These are phyloP conservation scores for Malassezia nana DNA, from an alignment of 1,284 basidiomycete species.

Conservation along the genomic window DNA sequence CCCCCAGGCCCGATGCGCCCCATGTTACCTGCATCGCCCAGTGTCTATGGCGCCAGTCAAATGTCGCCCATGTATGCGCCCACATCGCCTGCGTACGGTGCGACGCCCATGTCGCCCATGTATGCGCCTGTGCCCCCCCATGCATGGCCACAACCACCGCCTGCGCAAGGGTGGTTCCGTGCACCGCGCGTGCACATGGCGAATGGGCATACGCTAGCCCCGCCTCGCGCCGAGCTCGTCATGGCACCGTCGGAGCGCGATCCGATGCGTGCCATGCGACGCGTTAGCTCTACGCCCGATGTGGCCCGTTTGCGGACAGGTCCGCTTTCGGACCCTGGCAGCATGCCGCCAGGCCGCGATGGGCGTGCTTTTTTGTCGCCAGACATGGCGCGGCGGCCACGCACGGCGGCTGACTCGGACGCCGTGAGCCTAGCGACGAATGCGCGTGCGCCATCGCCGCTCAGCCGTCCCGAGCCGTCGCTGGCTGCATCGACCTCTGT, in stretches of 20 bases:
- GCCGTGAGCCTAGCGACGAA: constrained; percentile 1
- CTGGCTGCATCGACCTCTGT: constrained; percentile 24
- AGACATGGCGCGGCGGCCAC: background rate
- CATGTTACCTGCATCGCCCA: too few species aligned
- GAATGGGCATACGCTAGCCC: background rate
- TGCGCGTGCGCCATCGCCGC: background rate
- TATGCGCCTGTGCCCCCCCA: background rate
- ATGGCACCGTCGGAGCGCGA: constrained; percentile 13
- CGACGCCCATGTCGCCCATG: background rate
- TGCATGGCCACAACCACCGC: too few species aligned
- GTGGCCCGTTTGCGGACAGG: background rate
- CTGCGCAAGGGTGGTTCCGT: background rate
- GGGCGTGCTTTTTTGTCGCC: background rate
- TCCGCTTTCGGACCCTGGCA: background rate
- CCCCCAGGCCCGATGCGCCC: too few species aligned
- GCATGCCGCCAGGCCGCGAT: background rate
- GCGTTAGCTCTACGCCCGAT: constrained; percentile 13
- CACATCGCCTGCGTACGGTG: too few species aligned
- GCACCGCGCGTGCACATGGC: background rate
- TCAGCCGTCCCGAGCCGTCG: constrained; percentile 15
- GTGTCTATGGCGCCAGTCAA: too few species aligned
- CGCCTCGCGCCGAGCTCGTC: constrained; percentile 15
- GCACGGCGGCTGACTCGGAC: background rate
- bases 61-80: too few species aligned
- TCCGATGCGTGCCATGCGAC: background rate